Evolutionary conservation across 441 rosid genomes (phyloP), one percentile per base, ranked within the genome.

Genomic region (Syzygium syzygioides): DNA sequence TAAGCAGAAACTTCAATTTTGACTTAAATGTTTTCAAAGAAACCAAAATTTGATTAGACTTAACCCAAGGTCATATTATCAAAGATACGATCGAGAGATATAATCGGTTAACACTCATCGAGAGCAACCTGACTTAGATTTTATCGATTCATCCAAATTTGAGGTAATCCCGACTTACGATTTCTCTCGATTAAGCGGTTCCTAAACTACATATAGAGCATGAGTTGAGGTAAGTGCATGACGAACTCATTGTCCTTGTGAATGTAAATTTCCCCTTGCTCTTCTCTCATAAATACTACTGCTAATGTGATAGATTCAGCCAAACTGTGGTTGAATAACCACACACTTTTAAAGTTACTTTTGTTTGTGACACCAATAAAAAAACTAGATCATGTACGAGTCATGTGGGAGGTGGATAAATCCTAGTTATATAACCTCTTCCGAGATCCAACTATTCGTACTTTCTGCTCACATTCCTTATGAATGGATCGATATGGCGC

Each of bases 261-360:
- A 76, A 76, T 25, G 83, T 23, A 41, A 20, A 76, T 71, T 23
- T 4, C 9, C 9, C n/a, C 52, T 11, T 2, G 3, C 83, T 6
- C 5, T 71, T 37, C 9, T 71, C 18, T 76, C 15, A 41, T 37
- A 76, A 23, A 41, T 23, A 41, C 8, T 6, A 23, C 1, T 23
- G 6, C n/a, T 76, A 41, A 41, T 1, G 5, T 23, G 10, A 76
- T 13, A 76, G 9, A 76, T 5, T 8, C 0, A 0, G 1, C 4
- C 7, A 71, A 34, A 37, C 3, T 5, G 2, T 1, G 1, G 41
- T 23, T 60, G 32, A 60, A 28, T 4, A 60, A 7, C n/a, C 32
- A 60, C 6, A 6, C 8, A 7, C 32, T 28, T 12, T 60, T 76
- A 76, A 37, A 37, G 52, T 76, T 9, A 76, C 25, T 41, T 76